These are phyloP conservation scores for Ampelocalamus luodianensis DNA, from an alignment of 176 grass and related monocot species.

Conservation along the genomic window DNA sequence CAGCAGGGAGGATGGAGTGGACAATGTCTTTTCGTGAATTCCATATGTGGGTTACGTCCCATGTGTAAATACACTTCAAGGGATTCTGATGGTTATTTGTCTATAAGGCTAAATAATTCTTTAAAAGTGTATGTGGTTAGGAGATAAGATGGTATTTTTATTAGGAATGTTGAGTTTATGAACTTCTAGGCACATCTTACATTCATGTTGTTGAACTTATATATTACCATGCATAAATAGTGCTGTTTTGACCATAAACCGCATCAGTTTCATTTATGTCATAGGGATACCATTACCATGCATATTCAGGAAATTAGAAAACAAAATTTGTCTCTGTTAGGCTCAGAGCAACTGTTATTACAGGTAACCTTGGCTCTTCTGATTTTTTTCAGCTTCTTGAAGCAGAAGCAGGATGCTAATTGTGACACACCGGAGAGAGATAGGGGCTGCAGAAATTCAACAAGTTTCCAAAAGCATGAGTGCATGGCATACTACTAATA, in stretches of 20 bases:
- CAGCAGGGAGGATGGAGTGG: background rate
- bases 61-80: background rate
- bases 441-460: background rate
- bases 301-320: background rate
- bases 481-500: background rate
- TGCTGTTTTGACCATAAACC: background rate
- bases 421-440: background rate
- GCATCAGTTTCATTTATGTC: background rate
- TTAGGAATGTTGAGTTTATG: background rate
- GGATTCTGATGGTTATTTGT: background rate
- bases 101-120: background rate
- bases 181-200: slow-evolving; percentile 1
- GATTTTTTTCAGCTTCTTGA: background rate
- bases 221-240: too few relatives aligned
- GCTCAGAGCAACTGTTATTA: background rate
- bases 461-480: background rate
- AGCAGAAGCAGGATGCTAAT: background rate
- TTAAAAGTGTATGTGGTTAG: background rate
- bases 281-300: background rate
- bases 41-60: background rate
- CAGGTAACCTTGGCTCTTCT: background rate
- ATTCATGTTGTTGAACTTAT: background rate
- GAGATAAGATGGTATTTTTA: background rate
- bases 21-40: background rate
- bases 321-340: background rate